phyloP scores from a whole-genome alignment of 768 basidiomycete species.

The Agaricus subrufescens region DNA sequence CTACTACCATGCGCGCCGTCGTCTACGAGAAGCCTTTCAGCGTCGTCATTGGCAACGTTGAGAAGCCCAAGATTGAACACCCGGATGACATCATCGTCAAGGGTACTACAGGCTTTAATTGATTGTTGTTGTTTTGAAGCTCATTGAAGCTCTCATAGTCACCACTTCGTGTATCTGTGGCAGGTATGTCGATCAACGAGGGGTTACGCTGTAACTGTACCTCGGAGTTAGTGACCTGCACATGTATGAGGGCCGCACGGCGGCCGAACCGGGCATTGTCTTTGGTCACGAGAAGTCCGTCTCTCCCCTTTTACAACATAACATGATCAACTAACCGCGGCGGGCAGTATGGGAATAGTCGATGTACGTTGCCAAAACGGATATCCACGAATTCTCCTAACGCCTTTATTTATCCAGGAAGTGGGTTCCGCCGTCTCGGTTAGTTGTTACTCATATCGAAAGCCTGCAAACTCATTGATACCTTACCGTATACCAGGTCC shows the following conservation, averaged over 20 bases:
- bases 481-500: constrained; percentile 22
- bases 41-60: constrained; percentile 42
- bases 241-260: constrained; percentile 55
- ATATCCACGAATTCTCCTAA: background rate
- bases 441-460: constrained; percentile 8
- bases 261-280: constrained; percentile 42
- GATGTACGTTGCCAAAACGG: constrained; percentile 24
- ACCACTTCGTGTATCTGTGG: constrained; percentile 51
- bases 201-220: background rate
- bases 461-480: background rate
- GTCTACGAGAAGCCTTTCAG: constrained; percentile 48
- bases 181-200: constrained; percentile 24
- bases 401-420: constrained; percentile 23
- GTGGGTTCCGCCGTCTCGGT: constrained; percentile 40
- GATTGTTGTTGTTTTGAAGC: background rate
- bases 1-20: constrained; percentile 41
- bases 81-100: constrained; percentile 51
- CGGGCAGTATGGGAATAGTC: constrained; percentile 44
- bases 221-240: constrained; percentile 37
- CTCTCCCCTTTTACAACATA: no score
- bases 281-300: constrained; percentile 52
- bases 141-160: constrained; percentile 23
- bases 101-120: constrained; percentile 20
- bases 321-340: background rate
- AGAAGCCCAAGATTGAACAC: constrained; percentile 42